Evolutionary conservation across 2,329 filamentous ascomycete genomes (phyloP).

Genomic region (Colletotrichum graminicola): DNA sequence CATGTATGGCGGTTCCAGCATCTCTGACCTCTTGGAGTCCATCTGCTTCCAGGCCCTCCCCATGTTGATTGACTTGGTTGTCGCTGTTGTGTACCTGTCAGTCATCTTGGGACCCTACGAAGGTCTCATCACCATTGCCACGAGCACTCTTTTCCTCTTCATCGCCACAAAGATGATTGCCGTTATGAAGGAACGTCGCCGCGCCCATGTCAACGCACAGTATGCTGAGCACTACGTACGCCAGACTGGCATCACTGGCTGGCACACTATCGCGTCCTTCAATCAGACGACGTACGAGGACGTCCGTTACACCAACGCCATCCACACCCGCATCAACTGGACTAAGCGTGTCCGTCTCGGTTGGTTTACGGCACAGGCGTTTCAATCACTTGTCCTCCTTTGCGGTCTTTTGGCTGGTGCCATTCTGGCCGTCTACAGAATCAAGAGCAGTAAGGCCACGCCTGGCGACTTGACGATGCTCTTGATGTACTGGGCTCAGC

Average conservation of each 20-base stretch:
- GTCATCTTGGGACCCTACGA: constrained; percentile 71
- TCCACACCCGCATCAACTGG: constrained; percentile 47
- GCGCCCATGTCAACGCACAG: constrained; percentile 64
- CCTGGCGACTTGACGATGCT: constrained; percentile 79
- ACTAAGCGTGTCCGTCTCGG: constrained; percentile 38
- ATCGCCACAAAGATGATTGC: constrained; percentile 65
- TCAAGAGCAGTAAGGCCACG: constrained; percentile 70
- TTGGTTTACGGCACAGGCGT: constrained; percentile 39
- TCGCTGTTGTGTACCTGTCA: constrained; percentile 72
- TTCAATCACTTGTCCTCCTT: constrained; percentile 69
- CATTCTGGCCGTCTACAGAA: constrained; percentile 73
- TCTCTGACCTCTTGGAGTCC: constrained; percentile 69
- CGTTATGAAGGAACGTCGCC: constrained; percentile 61
- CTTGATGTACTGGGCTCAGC: constrained; percentile 79
- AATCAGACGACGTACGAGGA: constrained; percentile 71
- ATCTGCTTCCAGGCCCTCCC: constrained; percentile 70
- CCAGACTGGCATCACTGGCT: constrained; percentile 68
- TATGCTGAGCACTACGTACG: constrained; percentile 69
- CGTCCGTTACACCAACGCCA: constrained; percentile 64
- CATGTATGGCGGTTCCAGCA: constrained; percentile 65
- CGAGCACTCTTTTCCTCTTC: constrained; percentile 67
- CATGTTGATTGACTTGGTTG: constrained; percentile 70
- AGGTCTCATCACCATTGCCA: constrained; percentile 71
- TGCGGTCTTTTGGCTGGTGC: constrained; percentile 75
- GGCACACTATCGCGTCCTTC: constrained; percentile 71